phyloP scores from a whole-genome alignment of 192 early-diverging fungal species.

The Umbelopsis isabellina region DNA sequence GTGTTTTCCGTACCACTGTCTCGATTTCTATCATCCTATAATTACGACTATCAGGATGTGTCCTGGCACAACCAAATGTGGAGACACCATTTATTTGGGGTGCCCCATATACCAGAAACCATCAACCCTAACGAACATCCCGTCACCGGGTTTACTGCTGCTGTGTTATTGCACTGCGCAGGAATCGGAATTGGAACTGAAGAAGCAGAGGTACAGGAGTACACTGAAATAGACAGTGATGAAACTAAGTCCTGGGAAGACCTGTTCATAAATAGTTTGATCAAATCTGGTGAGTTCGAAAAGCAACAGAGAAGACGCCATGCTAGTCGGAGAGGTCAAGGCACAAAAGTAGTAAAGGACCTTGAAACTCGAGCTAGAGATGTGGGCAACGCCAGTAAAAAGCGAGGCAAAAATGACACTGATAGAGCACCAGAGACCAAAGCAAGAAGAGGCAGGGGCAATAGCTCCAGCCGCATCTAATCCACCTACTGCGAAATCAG shows the following conservation, averaged over 20 bases:
- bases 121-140: not conserved
- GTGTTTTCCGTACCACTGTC: not conserved
- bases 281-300: not conserved
- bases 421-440: too few species aligned
- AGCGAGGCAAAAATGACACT: too few species aligned
- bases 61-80: slow-evolving; percentile 4
- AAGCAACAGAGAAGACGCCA: not conserved
- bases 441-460: too few species aligned
- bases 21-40: slow-evolving; percentile 10
- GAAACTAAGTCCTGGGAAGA: slow-evolving; percentile 5
- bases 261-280: not conserved
- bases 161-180: not conserved
- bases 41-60: not conserved
- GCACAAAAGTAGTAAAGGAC: too few species aligned
- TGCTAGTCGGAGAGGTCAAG: too few species aligned
- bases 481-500: too few species aligned
- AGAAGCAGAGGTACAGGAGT: not conserved
- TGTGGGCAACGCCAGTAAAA: too few species aligned
- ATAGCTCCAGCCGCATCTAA: too few species aligned
- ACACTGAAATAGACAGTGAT: not conserved
- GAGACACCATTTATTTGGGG: not conserved
- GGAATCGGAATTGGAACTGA: slow-evolving; percentile 2
- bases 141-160: slow-evolving; percentile 8
- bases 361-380: too few species aligned
- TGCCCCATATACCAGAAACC: slow-evolving; percentile 12